Evolutionary conservation across 2,329 filamentous ascomycete species (phyloP).

Genomic region (Penicillium hesseltinei): DNA sequence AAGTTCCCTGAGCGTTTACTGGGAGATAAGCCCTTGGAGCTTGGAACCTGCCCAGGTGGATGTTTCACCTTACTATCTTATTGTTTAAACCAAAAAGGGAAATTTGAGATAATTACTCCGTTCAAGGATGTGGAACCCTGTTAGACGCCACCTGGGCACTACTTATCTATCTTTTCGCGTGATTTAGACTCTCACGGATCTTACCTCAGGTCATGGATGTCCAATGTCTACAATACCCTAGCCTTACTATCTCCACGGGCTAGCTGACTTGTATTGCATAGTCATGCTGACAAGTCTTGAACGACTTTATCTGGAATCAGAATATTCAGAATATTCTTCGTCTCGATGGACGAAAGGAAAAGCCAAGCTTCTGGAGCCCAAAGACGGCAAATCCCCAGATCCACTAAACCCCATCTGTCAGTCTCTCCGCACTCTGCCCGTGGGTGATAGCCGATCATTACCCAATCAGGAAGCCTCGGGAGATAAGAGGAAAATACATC

Average conservation of each 20-base stretch:
- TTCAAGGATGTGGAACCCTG: conserved; percentile 1
- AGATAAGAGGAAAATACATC: conserved; percentile 2
- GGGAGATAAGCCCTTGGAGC: neutral
- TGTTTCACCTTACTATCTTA: neutral
- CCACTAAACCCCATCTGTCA: conserved; percentile 15
- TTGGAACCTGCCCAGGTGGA: neutral
- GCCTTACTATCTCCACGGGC: neutral
- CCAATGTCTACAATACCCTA: neutral
- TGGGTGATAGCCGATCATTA: conserved; percentile 15
- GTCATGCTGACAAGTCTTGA: neutral
- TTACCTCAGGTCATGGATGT: neutral
- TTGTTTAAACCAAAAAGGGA: neutral
- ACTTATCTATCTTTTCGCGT: conserved; percentile 14
- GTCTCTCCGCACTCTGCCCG: conserved; percentile 21
- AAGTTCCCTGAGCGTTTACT: neutral
- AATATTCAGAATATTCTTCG: neutral
- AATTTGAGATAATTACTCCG: neutral
- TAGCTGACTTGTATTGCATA: neutral
- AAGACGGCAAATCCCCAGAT: conserved; percentile 8
- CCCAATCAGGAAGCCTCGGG: conserved; percentile 11
- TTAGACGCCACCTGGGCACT: neutral
- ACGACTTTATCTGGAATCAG: neutral
- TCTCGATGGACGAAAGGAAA: neutral
- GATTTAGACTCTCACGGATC: conserved; percentile 19
- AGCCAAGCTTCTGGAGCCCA: conserved; percentile 14